Conservation (phyloP, 768 basidiomycete genomes). For the Tremella yokohamensis region DNA sequence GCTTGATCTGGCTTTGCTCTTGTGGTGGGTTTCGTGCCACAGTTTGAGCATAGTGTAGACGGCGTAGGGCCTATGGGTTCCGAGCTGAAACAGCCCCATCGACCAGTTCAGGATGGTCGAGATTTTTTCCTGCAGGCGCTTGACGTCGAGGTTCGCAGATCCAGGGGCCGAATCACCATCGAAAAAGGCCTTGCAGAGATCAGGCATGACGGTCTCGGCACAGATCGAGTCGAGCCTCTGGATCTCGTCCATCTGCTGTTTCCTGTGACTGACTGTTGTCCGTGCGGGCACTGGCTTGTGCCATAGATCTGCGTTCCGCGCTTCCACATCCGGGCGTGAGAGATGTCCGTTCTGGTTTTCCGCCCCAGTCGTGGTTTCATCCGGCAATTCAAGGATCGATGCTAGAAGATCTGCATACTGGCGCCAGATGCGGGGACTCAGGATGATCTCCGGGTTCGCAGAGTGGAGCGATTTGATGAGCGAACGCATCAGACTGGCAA, state of each 20-base stretch:
- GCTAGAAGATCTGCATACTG: conserved; percentile 14
- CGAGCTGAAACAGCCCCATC: conserved; percentile 41
- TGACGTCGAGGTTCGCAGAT: conserved; percentile 20
- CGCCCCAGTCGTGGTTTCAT: background rate
- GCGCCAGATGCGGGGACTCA: conserved; percentile 33
- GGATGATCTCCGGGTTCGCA: conserved; percentile 22
- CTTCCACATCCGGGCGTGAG: background rate
- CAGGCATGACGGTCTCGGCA: conserved; percentile 38
- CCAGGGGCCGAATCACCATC: conserved; percentile 32
- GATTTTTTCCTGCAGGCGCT: conserved; percentile 36
- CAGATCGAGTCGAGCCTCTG: conserved; percentile 45
- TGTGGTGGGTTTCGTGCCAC: conserved; percentile 35
- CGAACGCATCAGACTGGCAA: conserved; percentile 18
- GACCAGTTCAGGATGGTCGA: conserved; percentile 43
- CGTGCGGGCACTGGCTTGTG: conserved; percentile 22
- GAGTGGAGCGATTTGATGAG: conserved; percentile 23
- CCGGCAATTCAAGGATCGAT: background rate
- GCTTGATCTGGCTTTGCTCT: conserved; percentile 15
- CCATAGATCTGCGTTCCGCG: conserved; percentile 22
- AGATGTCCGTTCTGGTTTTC: background rate
- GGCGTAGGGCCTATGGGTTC: conserved; percentile 42
- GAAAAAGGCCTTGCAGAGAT: conserved; percentile 39
- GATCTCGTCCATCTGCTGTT: conserved; percentile 45
- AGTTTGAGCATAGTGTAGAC: conserved; percentile 37
- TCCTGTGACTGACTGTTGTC: conserved; percentile 31